These are phyloP conservation scores for Jatropha curcas DNA, from an alignment of 345 rosid species.

Conservation along the genomic window DNA sequence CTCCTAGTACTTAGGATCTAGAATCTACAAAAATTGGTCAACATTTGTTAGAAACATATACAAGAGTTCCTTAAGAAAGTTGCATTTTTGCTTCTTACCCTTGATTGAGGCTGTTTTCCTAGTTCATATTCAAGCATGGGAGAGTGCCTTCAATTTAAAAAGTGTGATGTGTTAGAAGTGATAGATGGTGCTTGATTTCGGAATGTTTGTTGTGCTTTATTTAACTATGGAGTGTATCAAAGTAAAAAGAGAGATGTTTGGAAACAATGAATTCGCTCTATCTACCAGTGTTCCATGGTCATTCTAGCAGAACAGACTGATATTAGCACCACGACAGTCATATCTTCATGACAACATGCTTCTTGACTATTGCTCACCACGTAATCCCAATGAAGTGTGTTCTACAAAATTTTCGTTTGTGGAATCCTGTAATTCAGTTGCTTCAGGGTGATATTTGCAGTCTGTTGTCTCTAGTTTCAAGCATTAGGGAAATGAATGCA, in stretches of 20 bases:
- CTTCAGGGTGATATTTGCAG: not conserved
- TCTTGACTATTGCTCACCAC: not conserved
- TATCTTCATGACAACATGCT: not conserved
- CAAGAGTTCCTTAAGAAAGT: not conserved
- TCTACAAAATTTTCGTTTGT: not conserved
- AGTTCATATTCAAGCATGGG: no score
- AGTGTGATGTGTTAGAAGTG: not conserved
- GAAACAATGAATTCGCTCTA: not conserved
- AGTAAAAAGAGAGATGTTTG: not conserved
- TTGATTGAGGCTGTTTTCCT: not conserved
- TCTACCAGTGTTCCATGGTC: not conserved
- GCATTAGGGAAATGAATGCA: not conserved
- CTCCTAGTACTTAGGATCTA: not conserved
- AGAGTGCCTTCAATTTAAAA: not conserved
- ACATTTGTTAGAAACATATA: not conserved
- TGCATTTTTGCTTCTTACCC: not conserved
- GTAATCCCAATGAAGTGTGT: not conserved
- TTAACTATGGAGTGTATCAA: not conserved
- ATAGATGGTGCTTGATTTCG: not conserved
- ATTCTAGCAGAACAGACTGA: not conserved
- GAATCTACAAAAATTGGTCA: not conserved
- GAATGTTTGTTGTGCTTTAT: not conserved
- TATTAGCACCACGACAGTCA: not conserved
- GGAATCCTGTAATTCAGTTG: not conserved
- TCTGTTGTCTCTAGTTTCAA: not conserved